Evolutionary conservation across 768 basidiomycete species (phyloP).

Genomic region (Wakefieldia striispora): DNA sequence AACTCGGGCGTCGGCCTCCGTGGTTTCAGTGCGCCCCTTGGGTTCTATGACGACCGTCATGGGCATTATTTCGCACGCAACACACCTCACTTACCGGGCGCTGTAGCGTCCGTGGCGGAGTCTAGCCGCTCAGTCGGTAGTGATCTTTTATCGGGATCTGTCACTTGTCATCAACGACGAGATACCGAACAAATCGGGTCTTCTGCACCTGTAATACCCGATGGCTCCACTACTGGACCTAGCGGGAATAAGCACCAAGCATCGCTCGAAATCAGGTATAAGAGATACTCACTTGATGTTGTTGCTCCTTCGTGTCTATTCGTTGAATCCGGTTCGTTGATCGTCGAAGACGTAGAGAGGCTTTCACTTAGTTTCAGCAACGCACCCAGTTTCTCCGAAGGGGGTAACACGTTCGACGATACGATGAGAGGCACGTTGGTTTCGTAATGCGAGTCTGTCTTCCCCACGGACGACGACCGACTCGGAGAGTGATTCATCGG

Average conservation of each 20-base stretch:
- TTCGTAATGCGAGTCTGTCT: conserved; percentile 18
- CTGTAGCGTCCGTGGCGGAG: neutral
- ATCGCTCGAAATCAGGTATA: neutral
- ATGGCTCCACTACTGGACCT: conserved; percentile 26
- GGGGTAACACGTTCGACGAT: conserved; percentile 15
- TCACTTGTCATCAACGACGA: conserved; percentile 10
- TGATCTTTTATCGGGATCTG: conserved; percentile 12
- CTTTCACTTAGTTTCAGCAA: conserved; percentile 23
- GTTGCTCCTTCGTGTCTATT: conserved; percentile 24
- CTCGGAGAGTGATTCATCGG: conserved; percentile 35
- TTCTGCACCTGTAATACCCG: conserved; percentile 17
- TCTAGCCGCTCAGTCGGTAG: neutral
- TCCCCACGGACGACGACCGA: conserved; percentile 38
- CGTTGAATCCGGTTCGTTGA: neutral
- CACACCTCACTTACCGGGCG: conserved; percentile 14
- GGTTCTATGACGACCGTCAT: conserved; percentile 15
- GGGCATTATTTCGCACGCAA: conserved; percentile 1
- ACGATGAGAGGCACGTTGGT: conserved; percentile 13
- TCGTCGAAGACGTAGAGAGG: conserved; percentile 15
- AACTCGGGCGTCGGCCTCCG: neutral
- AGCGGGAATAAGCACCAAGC: conserved; percentile 8
- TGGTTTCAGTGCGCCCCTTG: conserved; percentile 4
- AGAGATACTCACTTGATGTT: conserved; percentile 22
- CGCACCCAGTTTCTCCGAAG: conserved; percentile 25
- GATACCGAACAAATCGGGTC: neutral